Evolutionary conservation across 164 flowering plant species (phyloP).

Genomic region (Annona squamosa): DNA sequence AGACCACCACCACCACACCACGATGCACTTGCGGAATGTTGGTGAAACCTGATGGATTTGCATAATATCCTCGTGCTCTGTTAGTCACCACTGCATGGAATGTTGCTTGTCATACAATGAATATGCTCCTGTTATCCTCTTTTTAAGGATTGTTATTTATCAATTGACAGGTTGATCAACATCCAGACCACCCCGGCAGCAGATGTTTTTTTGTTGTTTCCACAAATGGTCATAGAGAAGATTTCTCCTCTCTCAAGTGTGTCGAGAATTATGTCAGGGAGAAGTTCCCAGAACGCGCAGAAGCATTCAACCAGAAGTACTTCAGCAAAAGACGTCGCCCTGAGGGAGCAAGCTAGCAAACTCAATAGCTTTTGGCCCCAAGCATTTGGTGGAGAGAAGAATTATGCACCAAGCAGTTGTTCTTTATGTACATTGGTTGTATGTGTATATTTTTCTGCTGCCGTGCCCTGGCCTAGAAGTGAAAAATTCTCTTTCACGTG

Average conservation of each 20-base stretch:
- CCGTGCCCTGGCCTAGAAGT: neutral
- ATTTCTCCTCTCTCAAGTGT: constrained; percentile 75
- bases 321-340: constrained; percentile 25
- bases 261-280: constrained; percentile 45
- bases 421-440: neutral
- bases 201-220: constrained; percentile 72
- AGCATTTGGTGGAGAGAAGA: neutral
- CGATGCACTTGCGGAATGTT: too few relatives aligned
- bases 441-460: neutral
- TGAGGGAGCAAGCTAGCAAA: constrained; percentile 10
- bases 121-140: neutral
- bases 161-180: constrained; percentile 51
- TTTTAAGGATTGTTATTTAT: neutral
- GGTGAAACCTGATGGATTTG: neutral
- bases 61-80: neutral
- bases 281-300: constrained; percentile 60
- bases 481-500: too few relatives aligned
- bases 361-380: constrained; percentile 3
- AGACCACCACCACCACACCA: too few relatives aligned
- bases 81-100: neutral
- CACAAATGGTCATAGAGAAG: constrained; percentile 44
- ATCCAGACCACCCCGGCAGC: constrained; percentile 42
- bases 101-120: neutral
- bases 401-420: neutral
- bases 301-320: constrained; percentile 51